phyloP scores from a whole-genome alignment of 192 early-diverging fungal genomes.

The Backusella mclennaniae region DNA sequence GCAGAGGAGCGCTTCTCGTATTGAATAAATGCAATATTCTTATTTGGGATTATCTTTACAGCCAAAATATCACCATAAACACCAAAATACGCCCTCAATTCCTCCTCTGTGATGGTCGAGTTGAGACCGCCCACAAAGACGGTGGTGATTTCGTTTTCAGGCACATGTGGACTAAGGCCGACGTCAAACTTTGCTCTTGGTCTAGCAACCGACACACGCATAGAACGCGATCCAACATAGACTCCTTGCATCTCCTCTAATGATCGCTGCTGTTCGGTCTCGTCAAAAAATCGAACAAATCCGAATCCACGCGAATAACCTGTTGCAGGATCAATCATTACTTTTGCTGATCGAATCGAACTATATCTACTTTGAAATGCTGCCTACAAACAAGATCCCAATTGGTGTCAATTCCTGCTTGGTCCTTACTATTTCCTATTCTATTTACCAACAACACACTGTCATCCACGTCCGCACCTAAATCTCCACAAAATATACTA shows the following conservation, averaged over 20 bases:
- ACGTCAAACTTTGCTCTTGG: conserved; percentile 19
- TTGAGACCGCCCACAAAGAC: conserved; percentile 18
- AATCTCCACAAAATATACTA: conserved; percentile 18
- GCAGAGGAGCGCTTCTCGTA: background rate
- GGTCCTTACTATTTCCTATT: background rate
- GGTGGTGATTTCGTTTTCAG: conserved; percentile 10
- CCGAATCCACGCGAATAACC: conserved; percentile 85
- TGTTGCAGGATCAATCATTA: conserved; percentile 85
- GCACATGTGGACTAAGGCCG: background rate
- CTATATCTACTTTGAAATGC: conserved; percentile 17
- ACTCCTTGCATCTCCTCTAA: conserved; percentile 18
- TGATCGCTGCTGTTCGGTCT: conserved; percentile 2
- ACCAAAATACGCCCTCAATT: conserved; percentile 12
- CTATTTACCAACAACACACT: conserved; percentile 5
- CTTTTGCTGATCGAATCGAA: conserved; percentile 62
- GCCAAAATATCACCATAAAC: conserved; percentile 9
- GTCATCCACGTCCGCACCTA: conserved; percentile 11
- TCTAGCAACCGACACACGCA: conserved; percentile 8
- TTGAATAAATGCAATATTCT: conserved; percentile 15
- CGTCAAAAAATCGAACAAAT: conserved; percentile 48
- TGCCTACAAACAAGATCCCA: background rate
- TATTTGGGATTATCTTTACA: conserved; percentile 15
- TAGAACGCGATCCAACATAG: conserved; percentile 12
- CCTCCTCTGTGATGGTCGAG: conserved; percentile 13
- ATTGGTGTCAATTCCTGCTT: background rate